Percentiles rank a stretch among this genome's conserved stretches.
These are phyloP conservation scores for Blastobotrys parvus DNA, from an alignment of 805 yeast genomes.

Conservation along the genomic window DNA sequence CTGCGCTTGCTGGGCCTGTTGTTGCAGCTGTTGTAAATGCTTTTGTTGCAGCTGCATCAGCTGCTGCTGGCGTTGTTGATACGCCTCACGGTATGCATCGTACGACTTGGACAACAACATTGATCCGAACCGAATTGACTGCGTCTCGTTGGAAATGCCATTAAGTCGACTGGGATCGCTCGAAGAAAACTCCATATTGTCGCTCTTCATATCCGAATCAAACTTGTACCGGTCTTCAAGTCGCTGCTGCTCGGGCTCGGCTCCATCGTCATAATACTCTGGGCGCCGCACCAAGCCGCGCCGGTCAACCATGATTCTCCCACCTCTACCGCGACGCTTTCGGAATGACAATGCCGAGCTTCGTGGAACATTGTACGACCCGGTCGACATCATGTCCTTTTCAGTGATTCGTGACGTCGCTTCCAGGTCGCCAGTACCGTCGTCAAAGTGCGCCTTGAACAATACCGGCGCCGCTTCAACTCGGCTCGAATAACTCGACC, in stretches of 20 bases:
- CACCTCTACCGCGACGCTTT: conserved; percentile 66
- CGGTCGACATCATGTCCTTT: conserved; percentile 15
- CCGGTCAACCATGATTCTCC: conserved; percentile 67
- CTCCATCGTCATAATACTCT: conserved; percentile 27
- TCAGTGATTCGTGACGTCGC: conserved; percentile 12
- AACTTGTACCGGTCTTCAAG: conserved; percentile 55
- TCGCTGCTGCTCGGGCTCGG: conserved; percentile 17
- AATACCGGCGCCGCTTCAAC: conserved; percentile 20
- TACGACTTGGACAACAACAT: conserved; percentile 84
- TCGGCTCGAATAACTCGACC: conserved; percentile 20
- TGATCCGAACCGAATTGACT: conserved; percentile 82
- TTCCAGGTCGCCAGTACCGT: conserved; percentile 13
- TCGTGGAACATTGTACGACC: conserved; percentile 19
- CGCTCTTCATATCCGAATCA: conserved; percentile 45
- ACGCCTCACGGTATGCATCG: conserved; percentile 60
- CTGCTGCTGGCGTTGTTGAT: conserved; percentile 45
- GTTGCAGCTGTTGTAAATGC: conserved; percentile 27
- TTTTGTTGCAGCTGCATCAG: conserved; percentile 30
- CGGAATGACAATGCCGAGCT: conserved; percentile 37
- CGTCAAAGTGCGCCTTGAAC: conserved; percentile 12
- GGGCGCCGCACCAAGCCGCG: conserved; percentile 39
- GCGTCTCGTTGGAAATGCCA: conserved; percentile 77
- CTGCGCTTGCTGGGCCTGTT: conserved; percentile 10
- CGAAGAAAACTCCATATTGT: conserved; percentile 45
- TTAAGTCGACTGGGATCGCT: conserved; percentile 78